Conservation (phyloP, 345 rosid genomes). For the Citrus australasica region DNA sequence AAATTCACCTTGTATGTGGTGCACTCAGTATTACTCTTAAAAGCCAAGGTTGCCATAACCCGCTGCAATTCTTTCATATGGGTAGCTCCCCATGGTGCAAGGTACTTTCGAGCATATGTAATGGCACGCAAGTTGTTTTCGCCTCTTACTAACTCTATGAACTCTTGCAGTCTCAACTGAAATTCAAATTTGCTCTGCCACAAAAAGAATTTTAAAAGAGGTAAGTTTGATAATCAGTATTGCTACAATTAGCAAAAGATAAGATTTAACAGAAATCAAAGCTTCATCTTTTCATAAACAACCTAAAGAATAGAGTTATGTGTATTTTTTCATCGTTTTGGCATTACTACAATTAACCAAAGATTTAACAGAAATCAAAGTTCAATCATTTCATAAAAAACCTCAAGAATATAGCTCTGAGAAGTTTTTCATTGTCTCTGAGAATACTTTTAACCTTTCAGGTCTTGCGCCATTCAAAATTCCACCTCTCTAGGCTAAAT, state of each 20-base stretch:
- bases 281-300: neutral
- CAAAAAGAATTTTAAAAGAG: neutral
- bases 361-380: neutral
- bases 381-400: neutral
- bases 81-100: conserved; percentile 85
- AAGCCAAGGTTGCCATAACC: conserved; percentile 84
- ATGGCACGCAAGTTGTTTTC: conserved; percentile 71
- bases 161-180: conserved; percentile 94
- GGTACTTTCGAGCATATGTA: conserved; percentile 73
- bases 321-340: neutral
- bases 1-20: conserved; percentile 69
- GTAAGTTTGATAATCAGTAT: neutral
- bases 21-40: conserved; percentile 74
- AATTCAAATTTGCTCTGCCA: conserved; percentile 89
- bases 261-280: neutral
- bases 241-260: neutral
- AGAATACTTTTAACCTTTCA: neutral
- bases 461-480: neutral
- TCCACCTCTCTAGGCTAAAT: neutral
- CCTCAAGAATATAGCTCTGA: neutral
- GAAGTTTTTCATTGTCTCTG: conserved; percentile 1
- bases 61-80: conserved; percentile 83
- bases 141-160: conserved; percentile 82
- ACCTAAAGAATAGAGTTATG: neutral
- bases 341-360: neutral